phyloP scores from a whole-genome alignment of 495 filamentous ascomycete species.

The Emericellopsis terricola region DNA sequence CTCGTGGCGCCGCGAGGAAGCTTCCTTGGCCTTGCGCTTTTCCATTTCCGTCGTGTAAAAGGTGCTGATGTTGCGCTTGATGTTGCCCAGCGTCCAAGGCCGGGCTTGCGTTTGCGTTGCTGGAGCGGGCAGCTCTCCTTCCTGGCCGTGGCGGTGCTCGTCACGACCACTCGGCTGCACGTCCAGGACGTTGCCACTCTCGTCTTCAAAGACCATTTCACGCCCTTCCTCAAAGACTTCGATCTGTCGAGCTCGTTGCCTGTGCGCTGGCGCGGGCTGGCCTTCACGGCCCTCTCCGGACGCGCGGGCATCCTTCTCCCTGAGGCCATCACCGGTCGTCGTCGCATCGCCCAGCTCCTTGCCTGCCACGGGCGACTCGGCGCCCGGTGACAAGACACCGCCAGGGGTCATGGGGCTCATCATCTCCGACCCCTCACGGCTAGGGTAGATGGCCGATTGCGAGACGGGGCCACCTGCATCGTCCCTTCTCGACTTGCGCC shows the following conservation, averaged over 20 bases:
- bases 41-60: slow-evolving; percentile 38
- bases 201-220: slow-evolving; percentile 68
- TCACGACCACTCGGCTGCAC: slow-evolving; percentile 16
- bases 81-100: slow-evolving; percentile 23
- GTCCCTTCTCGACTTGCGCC: slow-evolving; percentile 44
- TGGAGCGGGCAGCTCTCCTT: background rate
- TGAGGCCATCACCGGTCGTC: slow-evolving; percentile 5
- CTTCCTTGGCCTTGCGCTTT: slow-evolving; percentile 40
- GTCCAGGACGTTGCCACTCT: slow-evolving; percentile 67
- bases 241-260: slow-evolving; percentile 20
- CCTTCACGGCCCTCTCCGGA: slow-evolving; percentile 2
- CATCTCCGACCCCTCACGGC: background rate
- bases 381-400: too few relatives aligned
- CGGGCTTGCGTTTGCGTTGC: slow-evolving; percentile 19
- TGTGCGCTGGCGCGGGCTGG: slow-evolving; percentile 9
- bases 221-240: slow-evolving; percentile 72
- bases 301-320: slow-evolving; percentile 6
- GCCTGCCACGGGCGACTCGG: slow-evolving; percentile 6
- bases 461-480: slow-evolving; percentile 76
- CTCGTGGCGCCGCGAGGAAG: slow-evolving; percentile 23
- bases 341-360: slow-evolving; percentile 7
- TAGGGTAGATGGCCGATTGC: slow-evolving; percentile 74
- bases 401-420: too few relatives aligned
- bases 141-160: slow-evolving; percentile 10
- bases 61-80: slow-evolving; percentile 29